phyloP scores from a whole-genome alignment of 306 rosid species.

The Medicago arabica region DNA sequence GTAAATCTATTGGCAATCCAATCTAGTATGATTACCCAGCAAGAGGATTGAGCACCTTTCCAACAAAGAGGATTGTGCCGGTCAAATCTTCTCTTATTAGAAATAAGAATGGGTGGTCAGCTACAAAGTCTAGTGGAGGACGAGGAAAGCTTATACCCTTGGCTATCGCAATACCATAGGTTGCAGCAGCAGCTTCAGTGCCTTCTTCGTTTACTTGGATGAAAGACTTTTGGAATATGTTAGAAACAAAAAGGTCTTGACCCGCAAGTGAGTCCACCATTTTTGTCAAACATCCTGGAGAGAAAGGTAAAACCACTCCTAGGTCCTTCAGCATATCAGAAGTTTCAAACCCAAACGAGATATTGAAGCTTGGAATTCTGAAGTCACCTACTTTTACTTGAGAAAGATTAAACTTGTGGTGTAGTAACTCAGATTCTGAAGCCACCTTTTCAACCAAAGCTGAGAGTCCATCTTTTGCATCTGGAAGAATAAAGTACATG shows the following conservation, averaged over 20 bases:
- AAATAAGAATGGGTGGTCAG: too few species aligned
- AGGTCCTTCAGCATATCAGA: neutral
- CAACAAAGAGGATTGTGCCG: too few species aligned
- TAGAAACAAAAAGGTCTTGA: slow-evolving; percentile 52
- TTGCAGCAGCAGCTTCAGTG: slow-evolving; percentile 61
- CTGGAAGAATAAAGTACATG: too few species aligned
- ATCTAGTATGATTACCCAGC: too few species aligned
- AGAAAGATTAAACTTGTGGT: too few species aligned
- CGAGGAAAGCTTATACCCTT: too few species aligned
- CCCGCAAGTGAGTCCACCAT: slow-evolving; percentile 67
- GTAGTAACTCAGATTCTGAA: neutral
- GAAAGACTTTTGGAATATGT: slow-evolving; percentile 64
- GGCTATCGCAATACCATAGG: too few species aligned
- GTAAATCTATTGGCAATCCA: too few species aligned
- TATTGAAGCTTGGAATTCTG: neutral
- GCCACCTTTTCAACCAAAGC: neutral
- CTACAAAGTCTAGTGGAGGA: too few species aligned
- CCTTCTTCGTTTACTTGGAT: slow-evolving; percentile 88
- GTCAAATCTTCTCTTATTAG: too few species aligned
- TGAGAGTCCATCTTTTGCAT: too few species aligned
- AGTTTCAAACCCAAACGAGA: neutral
- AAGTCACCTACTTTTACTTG: neutral
- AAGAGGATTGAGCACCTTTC: too few species aligned
- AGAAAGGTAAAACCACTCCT: neutral
- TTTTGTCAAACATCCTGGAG: slow-evolving; percentile 52